Evolutionary conservation across 2,329 filamentous ascomycete genomes (phyloP).

Genomic region (Nothomitra cinnamomea): DNA sequence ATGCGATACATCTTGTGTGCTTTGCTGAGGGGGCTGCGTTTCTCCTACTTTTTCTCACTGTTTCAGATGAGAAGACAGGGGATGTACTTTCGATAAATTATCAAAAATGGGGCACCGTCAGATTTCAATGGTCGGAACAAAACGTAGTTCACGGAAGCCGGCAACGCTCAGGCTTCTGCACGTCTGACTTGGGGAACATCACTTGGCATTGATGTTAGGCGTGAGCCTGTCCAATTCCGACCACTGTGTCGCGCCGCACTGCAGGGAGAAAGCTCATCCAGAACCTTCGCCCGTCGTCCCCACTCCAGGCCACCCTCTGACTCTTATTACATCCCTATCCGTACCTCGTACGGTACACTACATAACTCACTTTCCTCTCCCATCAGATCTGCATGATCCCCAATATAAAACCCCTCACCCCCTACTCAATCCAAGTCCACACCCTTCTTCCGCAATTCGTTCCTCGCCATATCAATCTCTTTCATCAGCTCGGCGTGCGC

Average conservation of each 20-base stretch:
- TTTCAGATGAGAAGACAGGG: not conserved
- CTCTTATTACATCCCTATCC: not conserved
- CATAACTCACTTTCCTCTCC: not conserved
- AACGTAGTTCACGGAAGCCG: no score
- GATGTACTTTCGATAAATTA: not conserved
- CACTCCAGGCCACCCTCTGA: not conserved
- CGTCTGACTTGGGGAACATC: no score
- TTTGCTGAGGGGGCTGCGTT: not conserved
- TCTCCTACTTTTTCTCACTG: not conserved
- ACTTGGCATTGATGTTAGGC: no score
- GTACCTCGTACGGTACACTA: not conserved
- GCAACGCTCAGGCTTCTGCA: no score
- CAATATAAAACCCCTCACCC: not conserved
- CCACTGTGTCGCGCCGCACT: no score
- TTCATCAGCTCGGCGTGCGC: slow-evolving; percentile 78
- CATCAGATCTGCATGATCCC: no score
- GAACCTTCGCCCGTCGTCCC: not conserved
- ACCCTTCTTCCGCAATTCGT: slow-evolving; percentile 54
- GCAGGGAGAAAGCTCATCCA: not conserved
- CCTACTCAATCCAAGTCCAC: slow-evolving; percentile 55
- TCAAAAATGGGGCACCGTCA: not conserved
- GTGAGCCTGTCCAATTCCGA: no score
- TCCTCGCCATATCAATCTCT: slow-evolving; percentile 64
- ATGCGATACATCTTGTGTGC: not conserved
- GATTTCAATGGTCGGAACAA: not conserved